These are phyloP conservation scores for Phytophthora pseudosyringae DNA, from an alignment of 352 stramenopile genomes.

Conservation along the genomic window DNA sequence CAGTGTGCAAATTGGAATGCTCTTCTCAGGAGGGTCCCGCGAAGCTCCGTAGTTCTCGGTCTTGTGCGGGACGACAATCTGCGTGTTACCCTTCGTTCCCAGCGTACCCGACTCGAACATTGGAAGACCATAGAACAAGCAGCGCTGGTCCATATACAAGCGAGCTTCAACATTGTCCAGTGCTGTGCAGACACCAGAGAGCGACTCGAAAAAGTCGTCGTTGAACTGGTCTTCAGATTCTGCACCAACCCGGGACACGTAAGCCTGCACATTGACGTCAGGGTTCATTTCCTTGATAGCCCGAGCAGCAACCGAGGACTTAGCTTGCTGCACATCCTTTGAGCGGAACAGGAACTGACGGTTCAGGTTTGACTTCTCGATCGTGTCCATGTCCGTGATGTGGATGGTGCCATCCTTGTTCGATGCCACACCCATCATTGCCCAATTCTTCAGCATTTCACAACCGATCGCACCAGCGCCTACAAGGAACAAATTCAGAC, in stretches of 20 bases:
- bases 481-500: slow-evolving; percentile 96
- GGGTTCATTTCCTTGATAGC: slow-evolving; percentile 97
- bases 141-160: slow-evolving; percentile 98
- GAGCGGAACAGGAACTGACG: slow-evolving; percentile 99
- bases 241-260: slow-evolving; percentile 84
- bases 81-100: slow-evolving; percentile 98
- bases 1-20: slow-evolving; percentile 99
- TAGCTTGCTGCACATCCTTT: slow-evolving; percentile 96
- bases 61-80: slow-evolving; percentile 90
- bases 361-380: slow-evolving; percentile 99
- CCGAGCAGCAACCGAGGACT: slow-evolving; percentile 93
- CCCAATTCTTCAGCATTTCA: slow-evolving; percentile 99
- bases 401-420: slow-evolving; percentile 88
- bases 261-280: slow-evolving; percentile 91
- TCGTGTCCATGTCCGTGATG: slow-evolving; percentile 99
- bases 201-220: slow-evolving; percentile 97
- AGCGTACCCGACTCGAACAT: slow-evolving; percentile 99
- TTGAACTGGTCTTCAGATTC: slow-evolving; percentile 99
- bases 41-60: slow-evolving; percentile 98
- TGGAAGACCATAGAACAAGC: slow-evolving; percentile 96
- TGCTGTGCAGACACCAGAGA: slow-evolving; percentile 97
- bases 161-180: slow-evolving; percentile 99
- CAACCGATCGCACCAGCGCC: slow-evolving; percentile 99
- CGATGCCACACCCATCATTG: slow-evolving; percentile 97
- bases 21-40: slow-evolving; percentile 98